Percentiles rank a stretch among this genome's conserved stretches.
Conservation (phyloP, 1,139 yeast genomes). For the Magnusiomyces magnusii region DNA sequence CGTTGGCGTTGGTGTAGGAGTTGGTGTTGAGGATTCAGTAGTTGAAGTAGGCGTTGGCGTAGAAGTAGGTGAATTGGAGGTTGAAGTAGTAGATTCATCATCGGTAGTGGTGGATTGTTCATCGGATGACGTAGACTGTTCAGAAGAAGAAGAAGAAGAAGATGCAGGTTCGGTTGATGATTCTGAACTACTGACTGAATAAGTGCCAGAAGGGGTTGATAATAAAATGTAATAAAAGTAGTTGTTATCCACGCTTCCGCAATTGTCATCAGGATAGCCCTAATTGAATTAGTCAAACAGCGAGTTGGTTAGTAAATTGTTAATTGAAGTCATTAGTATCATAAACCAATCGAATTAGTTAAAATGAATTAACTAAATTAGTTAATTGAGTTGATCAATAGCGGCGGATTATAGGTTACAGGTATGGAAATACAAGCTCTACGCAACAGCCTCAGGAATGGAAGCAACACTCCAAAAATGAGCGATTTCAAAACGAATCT, state of each 20-base stretch:
- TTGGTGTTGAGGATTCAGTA: not conserved
- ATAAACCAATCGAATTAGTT: no score
- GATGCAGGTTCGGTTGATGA: not conserved
- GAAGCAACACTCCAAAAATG: not conserved
- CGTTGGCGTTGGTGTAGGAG: not conserved
- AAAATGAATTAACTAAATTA: no score
- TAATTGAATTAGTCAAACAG: no score
- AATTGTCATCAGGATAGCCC: constrained; percentile 41
- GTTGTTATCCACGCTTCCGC: constrained; percentile 37
- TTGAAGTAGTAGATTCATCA: no score
- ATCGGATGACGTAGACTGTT: no score
- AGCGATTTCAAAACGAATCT: not conserved
- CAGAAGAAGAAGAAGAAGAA: not conserved
- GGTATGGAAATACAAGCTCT: no score
- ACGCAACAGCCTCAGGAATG: not conserved
- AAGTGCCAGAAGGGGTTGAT: constrained; percentile 32
- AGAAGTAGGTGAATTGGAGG: no score
- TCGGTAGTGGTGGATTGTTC: no score
- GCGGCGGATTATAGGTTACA: no score
- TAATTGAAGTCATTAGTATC: no score
- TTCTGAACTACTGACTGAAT: constrained; percentile 1
- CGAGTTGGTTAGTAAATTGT: not conserved
- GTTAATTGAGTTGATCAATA: no score
- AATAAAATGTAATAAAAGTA: constrained; percentile 41
- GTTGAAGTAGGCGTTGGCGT: not conserved